These are phyloP conservation scores for Boletus speciosus DNA, from an alignment of 768 basidiomycete genomes.

Conservation along the genomic window DNA sequence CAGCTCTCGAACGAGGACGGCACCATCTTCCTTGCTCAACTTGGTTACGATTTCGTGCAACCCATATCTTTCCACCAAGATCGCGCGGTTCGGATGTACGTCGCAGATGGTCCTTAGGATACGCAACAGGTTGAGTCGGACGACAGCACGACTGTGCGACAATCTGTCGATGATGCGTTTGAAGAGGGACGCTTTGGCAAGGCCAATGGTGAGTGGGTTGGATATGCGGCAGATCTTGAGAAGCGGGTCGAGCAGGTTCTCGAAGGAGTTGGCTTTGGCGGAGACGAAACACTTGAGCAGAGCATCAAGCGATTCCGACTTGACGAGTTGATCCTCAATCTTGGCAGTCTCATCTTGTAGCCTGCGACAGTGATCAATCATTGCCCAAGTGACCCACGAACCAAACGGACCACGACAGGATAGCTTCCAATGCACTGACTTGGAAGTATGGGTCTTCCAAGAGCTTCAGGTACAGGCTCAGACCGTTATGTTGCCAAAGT, in stretches of 20 bases:
- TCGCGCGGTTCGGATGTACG: conserved; percentile 79
- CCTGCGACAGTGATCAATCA: conserved; percentile 43
- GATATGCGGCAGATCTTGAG: conserved; percentile 89
- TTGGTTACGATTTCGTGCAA: conserved; percentile 76
- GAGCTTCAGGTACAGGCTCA: conserved; percentile 73
- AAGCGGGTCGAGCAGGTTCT: conserved; percentile 88
- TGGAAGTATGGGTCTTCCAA: conserved; percentile 88
- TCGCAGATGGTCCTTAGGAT: conserved; percentile 86
- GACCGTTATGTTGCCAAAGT: conserved; percentile 92
- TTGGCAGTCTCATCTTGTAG: conserved; percentile 92
- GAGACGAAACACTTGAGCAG: conserved; percentile 78
- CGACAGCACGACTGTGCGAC: conserved; percentile 70
- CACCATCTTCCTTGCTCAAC: conserved; percentile 81
- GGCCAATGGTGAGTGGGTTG: conserved; percentile 62
- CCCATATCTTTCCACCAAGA: conserved; percentile 79
- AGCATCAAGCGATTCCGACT: conserved; percentile 58
- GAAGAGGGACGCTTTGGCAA: conserved; percentile 83
- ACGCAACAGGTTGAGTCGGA: conserved; percentile 84
- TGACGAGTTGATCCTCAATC: conserved; percentile 85
- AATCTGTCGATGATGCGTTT: conserved; percentile 83
- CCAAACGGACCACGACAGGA: conserved; percentile 73
- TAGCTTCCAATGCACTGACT: conserved; percentile 86
- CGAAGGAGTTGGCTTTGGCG: conserved; percentile 87
- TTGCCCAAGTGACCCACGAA: background rate
- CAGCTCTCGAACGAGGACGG: conserved; percentile 86